Evolutionary conservation across 1,284 basidiomycete species (phyloP), one percentile per base, ranked within the genome.

Genomic region (Meira nashicola): DNA sequence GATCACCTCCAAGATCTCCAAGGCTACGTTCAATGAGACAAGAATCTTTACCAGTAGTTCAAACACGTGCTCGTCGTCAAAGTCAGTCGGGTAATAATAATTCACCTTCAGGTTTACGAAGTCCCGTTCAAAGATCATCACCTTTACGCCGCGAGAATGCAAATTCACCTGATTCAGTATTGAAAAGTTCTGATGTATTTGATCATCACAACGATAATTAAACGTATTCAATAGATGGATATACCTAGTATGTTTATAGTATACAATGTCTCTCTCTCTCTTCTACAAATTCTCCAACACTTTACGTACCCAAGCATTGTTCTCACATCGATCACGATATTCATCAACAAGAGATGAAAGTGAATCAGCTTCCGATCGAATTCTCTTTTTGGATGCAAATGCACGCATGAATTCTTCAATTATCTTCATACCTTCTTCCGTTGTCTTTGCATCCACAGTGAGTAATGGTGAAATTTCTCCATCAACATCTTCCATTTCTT

Each of bases 401-500:
- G 83, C 80, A 25, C 82, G 81, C 50, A 97, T 83, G 68, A 97
- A 84, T 37, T 88, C 83, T 71, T 92, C 86, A 60, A 97, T 85
- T 21, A 94, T 83, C 56, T 83, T 81, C 8, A 92, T 87, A 1
- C 93, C 93, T 66, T 88, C 85, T 53, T 90, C 86, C 2, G 84
- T 85, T 53, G 87, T 83, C 15, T 86, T 83, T 39, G 85, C 79
- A 14, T 67, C 67, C 62, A 70, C 8, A 17, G 53, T 63, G 33
- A 55, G 52, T 12, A 39, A 49, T 28, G 15, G 38, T 4, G 47
- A 21, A 17, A 62, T 55, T 38, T 66, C 66, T 23, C 59, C 62
- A 21, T 87, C 87, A 78, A 93, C 94, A 74, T 96, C 92, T 80
- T 99, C 95, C 33, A 99, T 82, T 68, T 97, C 94, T 68, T 94